Conservation (phyloP, 139 green algal genomes). For the Penium margaritaceum region DNA sequence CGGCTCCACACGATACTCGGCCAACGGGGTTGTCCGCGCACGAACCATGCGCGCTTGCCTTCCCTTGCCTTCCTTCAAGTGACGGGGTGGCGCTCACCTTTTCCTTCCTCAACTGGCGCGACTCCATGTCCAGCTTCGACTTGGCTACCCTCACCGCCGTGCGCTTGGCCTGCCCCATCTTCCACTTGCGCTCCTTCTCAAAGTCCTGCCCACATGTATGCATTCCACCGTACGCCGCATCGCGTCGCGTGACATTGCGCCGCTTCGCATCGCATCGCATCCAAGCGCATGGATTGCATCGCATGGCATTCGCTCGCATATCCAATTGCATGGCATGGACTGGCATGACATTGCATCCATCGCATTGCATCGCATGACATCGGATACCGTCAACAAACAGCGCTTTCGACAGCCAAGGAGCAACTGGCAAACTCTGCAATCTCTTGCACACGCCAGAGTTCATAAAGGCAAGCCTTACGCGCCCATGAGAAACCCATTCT, state of each 20-base stretch:
- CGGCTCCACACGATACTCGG: too few species aligned
- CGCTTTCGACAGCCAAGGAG: too few species aligned
- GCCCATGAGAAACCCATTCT: too few species aligned
- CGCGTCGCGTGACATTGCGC: too few species aligned
- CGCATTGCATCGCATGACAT: neutral
- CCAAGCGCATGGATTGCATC: neutral
- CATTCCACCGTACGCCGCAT: too few species aligned
- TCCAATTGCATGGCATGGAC: neutral
- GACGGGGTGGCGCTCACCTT: slow-evolving; percentile 15
- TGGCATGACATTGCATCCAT: neutral
- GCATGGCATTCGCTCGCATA: neutral
- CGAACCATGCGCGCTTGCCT: too few species aligned
- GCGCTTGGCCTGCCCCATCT: slow-evolving; percentile 66
- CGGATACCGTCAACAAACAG: too few species aligned
- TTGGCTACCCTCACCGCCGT: slow-evolving; percentile 54
- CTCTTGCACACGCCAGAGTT: neutral
- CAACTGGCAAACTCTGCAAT: neutral
- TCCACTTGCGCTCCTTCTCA: slow-evolving; percentile 61
- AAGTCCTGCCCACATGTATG: slow-evolving; percentile 27
- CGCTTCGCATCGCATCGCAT: too few species aligned
- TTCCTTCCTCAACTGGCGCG: slow-evolving; percentile 14
- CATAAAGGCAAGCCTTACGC: too few species aligned
- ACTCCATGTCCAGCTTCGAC: slow-evolving; percentile 66
- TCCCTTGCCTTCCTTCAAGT: too few species aligned
- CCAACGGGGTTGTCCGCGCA: too few species aligned